Percentiles rank a stretch among this genome's conserved stretches.
These are phyloP conservation scores for Debaryomycetaceae sp. DNA, from an alignment of 1,139 yeast genomes.

Conservation along the genomic window DNA sequence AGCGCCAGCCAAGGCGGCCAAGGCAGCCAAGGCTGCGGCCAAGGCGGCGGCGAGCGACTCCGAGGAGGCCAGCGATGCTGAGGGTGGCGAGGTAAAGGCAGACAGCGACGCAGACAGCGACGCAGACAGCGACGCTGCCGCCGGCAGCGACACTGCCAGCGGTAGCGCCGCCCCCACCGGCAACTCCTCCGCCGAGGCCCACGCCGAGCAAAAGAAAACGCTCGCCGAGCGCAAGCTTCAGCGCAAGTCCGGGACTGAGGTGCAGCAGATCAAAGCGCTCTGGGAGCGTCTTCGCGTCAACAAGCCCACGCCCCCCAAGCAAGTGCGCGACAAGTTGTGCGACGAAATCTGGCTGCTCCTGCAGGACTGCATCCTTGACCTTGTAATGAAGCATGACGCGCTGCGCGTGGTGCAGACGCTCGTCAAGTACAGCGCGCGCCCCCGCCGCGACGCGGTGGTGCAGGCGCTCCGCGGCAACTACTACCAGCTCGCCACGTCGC, in stretches of 20 bases:
- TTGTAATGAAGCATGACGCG: constrained; percentile 94
- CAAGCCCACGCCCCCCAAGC: constrained; percentile 76
- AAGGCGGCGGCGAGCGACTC: constrained; percentile 9
- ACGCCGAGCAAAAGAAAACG: constrained; percentile 77
- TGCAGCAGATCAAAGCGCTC: constrained; percentile 76
- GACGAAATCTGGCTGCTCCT: constrained; percentile 83
- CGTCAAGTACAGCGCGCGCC: constrained; percentile 78
- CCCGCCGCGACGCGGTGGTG: constrained; percentile 71
- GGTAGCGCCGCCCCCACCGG: constrained; percentile 34
- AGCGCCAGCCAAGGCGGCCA: constrained; percentile 4
- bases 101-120: constrained; percentile 18
- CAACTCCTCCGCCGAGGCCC: constrained; percentile 62
- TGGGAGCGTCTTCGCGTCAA: constrained; percentile 93
- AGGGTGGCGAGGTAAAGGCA: constrained; percentile 15
- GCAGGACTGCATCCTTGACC: constrained; percentile 71
- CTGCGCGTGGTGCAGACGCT: constrained; percentile 94
- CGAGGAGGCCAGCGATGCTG: constrained; percentile 19
- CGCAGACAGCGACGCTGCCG: constrained; percentile 16
- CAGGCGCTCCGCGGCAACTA: constrained; percentile 68
- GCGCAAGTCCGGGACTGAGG: constrained; percentile 81
- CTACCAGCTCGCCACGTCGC: constrained; percentile 81
- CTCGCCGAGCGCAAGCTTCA: constrained; percentile 80
- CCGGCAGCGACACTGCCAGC: constrained; percentile 14
- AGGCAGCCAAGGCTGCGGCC: constrained; percentile 1
- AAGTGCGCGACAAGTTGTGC: constrained; percentile 72